Percentiles rank a stretch among this genome's conserved stretches.
Conservation (phyloP, 768 basidiomycete species). For the Suillus subluteus region DNA sequence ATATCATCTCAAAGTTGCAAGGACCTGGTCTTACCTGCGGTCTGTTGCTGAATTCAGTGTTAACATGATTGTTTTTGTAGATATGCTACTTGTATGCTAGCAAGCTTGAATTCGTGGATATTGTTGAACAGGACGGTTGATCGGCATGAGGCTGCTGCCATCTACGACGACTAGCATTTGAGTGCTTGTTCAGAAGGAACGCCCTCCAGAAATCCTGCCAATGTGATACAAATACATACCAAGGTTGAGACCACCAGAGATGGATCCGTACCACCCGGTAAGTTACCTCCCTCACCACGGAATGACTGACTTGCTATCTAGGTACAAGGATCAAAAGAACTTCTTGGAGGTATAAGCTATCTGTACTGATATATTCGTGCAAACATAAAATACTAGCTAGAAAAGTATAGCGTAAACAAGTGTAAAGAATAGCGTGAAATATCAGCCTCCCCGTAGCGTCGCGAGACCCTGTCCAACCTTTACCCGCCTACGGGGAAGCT, state of each 20-base stretch:
- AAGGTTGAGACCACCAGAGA: conserved; percentile 4
- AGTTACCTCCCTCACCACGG: neutral
- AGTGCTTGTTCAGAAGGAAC: neutral
- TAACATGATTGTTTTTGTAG: conserved; percentile 2
- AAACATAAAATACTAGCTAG: neutral
- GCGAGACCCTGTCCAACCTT: neutral
- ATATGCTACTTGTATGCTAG: conserved; percentile 22
- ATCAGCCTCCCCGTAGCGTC: neutral
- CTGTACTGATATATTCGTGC: neutral
- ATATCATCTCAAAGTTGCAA: conserved; percentile 12
- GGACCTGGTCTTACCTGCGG: neutral
- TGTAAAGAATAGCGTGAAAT: neutral
- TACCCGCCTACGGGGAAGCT: neutral
- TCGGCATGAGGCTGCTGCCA: neutral
- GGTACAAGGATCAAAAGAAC: neutral
- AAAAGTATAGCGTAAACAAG: neutral
- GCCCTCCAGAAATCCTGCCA: neutral
- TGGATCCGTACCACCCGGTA: neutral
- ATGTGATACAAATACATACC: conserved; percentile 5
- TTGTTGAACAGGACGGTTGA: conserved; percentile 15
- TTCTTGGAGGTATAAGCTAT: neutral
- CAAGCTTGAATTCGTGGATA: conserved; percentile 21
- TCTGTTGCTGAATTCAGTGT: neutral
- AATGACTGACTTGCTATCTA: neutral
- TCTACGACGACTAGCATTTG: neutral